phyloP scores from a whole-genome alignment of 495 filamentous ascomycete species.

The Aspergillus mulundensis region DNA sequence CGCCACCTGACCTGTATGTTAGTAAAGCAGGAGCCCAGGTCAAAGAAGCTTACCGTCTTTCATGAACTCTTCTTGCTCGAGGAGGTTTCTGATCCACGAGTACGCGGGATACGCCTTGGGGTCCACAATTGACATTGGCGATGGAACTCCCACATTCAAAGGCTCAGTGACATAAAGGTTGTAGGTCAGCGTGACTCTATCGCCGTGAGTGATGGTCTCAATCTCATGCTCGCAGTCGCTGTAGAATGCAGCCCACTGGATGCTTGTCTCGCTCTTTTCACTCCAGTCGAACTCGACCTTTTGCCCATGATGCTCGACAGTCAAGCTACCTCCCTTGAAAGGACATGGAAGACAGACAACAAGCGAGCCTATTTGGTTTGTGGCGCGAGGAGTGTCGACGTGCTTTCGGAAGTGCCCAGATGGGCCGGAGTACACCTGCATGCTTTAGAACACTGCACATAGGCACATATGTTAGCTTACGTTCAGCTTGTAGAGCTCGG shows the following conservation, averaged over 20 bases:
- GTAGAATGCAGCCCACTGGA: slow-evolving; percentile 61
- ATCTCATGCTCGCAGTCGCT: slow-evolving; percentile 60
- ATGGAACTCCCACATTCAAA: background rate
- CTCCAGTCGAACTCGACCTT: slow-evolving; percentile 32
- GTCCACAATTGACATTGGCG: background rate
- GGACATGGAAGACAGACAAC: slow-evolving; percentile 50
- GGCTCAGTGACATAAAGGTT: slow-evolving; percentile 42
- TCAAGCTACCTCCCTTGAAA: slow-evolving; percentile 36
- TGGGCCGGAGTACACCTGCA: slow-evolving; percentile 48
- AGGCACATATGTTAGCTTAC: too few relatives aligned
- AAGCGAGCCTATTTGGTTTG: slow-evolving; percentile 50
- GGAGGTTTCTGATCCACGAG: background rate
- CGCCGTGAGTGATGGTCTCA: slow-evolving; percentile 45
- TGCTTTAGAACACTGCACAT: too few relatives aligned
- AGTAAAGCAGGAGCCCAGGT: background rate
- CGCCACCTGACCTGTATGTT: slow-evolving; percentile 10
- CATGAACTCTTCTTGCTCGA: too few relatives aligned
- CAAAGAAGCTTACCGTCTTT: background rate
- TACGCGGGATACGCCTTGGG: background rate
- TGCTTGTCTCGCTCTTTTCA: slow-evolving; percentile 12
- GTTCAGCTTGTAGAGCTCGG: slow-evolving; percentile 57
- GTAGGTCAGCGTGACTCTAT: slow-evolving; percentile 57
- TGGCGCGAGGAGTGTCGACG: slow-evolving; percentile 51
- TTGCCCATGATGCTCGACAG: slow-evolving; percentile 21
- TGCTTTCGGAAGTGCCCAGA: slow-evolving; percentile 49